These are phyloP conservation scores for Epichloe festucae DNA, from an alignment of 2,329 filamentous ascomycete species.

Conservation along the genomic window DNA sequence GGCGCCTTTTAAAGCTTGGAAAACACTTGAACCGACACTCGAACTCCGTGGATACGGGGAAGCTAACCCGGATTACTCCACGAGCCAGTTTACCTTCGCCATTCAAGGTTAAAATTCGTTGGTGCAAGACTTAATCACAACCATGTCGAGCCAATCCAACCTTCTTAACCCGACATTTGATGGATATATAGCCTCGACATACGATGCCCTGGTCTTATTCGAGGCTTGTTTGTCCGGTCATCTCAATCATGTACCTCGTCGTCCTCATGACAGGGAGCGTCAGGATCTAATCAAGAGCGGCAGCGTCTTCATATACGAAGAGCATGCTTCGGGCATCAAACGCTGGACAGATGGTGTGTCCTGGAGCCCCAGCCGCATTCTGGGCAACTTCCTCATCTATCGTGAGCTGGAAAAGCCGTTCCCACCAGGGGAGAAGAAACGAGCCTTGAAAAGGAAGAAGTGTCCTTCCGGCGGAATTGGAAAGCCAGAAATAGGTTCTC, in stretches of 20 bases:
- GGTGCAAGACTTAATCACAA: not conserved
- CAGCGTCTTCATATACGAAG: slow-evolving; percentile 83
- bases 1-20: not conserved
- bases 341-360: slow-evolving; percentile 86
- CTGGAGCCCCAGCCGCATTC: slow-evolving; percentile 80
- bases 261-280: slow-evolving; percentile 78
- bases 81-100: not conserved
- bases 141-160: slow-evolving; percentile 6
- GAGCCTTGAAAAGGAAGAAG: slow-evolving; percentile 59
- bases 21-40: not conserved
- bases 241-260: slow-evolving; percentile 63
- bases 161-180: slow-evolving; percentile 49
- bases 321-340: slow-evolving; percentile 82
- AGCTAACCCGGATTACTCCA: not conserved
- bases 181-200: slow-evolving; percentile 55
- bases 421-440: slow-evolving; percentile 72
- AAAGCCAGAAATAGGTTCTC: slow-evolving; percentile 19
- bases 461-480: slow-evolving; percentile 20
- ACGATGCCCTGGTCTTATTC: slow-evolving; percentile 68
- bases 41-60: not conserved
- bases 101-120: not conserved
- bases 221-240: slow-evolving; percentile 62
- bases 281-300: slow-evolving; percentile 67
- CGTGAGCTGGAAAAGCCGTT: slow-evolving; percentile 69
- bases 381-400: slow-evolving; percentile 77